Base-by-base conservation (phyloP, 352 stramenopile species). In the Pythium aquatile region DNA sequence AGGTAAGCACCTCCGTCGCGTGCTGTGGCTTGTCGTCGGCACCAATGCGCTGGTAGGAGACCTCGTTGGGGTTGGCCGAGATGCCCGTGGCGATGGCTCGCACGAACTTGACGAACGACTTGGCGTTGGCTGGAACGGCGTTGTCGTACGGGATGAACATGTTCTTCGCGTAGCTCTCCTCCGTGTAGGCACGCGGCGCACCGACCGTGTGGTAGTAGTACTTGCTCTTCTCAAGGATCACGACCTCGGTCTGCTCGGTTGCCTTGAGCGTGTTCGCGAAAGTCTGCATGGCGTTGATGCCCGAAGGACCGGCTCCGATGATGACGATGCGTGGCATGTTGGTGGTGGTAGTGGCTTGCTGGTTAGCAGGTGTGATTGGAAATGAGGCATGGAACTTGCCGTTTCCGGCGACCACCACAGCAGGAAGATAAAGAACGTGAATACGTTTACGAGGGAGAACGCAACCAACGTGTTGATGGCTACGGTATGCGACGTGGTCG, bases 111-210 rank as follows among this genome's bases (percentile, higher is more conserved):
- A 57, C 62, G 33, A 63, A 68, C 28, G 30, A 52, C 16, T 6
- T 24, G 37, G 55, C 51, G 26, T 48, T 24, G 28, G 35, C 26
- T 11, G 66, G 73, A 29, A 90, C 77, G 13, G 69, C 81, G 20
- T 85, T 72, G 56, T 81, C 75, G 57, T 78, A 78, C 1, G 81
- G 81, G 37, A 90, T 72, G 57, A 87, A 90, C 63, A 90, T 74
- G 51, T 84, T 88, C 2, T 64, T 60, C 30, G 61, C 63, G 66
- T 73, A 90, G 39, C 46, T 48, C 28, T 62, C 62, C 13, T 88
- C 77, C 26, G 84, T 74, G 51, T 75, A 81, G 6, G 80, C 78
- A 20, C 80, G 76, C 3, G 78, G 78, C 3, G 74, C 61, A 1
- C 77, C 78, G 5, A 87, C 33, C 0, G 69, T 61, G 54, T 86